phyloP scores from a whole-genome alignment of 2,329 filamentous ascomycete species.

The Volutella citrinella region DNA sequence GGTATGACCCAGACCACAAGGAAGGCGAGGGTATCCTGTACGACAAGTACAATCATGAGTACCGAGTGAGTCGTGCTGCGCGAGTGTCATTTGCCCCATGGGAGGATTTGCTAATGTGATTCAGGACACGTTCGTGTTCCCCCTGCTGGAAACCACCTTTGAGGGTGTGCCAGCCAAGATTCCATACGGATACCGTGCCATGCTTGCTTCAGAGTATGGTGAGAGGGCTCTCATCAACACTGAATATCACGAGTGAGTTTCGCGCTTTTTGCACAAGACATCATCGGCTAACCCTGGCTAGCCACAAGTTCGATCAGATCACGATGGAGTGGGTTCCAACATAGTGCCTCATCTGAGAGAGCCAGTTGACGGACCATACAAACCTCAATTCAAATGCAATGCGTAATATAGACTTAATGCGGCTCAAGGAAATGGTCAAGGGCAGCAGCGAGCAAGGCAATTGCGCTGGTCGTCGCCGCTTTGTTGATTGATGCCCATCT shows the following conservation, averaged over 20 bases:
- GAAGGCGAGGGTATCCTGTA: conserved; percentile 43
- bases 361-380: too few species aligned
- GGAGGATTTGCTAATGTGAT: neutral
- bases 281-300: too few species aligned
- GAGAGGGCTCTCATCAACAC: conserved; percentile 48
- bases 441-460: too few species aligned
- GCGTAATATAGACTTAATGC: too few species aligned
- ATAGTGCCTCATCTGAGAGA: too few species aligned
- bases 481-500: too few species aligned
- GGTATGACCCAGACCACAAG: conserved; percentile 45
- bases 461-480: too few species aligned
- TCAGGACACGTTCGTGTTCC: conserved; percentile 60
- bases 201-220: conserved; percentile 58
- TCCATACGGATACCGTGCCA: conserved; percentile 58
- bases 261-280: too few species aligned
- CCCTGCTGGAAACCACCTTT: conserved; percentile 65
- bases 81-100: neutral
- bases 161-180: conserved; percentile 66
- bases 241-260: conserved; percentile 50
- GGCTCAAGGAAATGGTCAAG: too few species aligned
- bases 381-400: too few species aligned
- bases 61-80: conserved; percentile 32
- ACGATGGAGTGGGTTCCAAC: conserved; percentile 32
- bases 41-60: conserved; percentile 51
- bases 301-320: conserved; percentile 40